phyloP scores from a whole-genome alignment of 2,329 filamentous ascomycete genomes.

The Grosmannia serpens region DNA sequence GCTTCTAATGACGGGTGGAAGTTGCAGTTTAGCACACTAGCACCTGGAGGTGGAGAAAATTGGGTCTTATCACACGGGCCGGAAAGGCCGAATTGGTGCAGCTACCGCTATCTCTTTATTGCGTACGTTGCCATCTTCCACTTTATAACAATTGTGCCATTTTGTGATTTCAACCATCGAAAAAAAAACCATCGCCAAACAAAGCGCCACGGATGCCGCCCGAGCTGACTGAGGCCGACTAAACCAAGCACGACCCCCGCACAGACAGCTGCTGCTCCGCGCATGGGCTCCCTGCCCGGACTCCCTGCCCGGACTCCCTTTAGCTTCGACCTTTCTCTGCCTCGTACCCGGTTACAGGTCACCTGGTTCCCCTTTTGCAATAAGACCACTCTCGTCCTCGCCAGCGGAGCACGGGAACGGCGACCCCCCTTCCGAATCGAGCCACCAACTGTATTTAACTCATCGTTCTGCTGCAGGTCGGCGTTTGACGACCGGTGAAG shows the following conservation, averaged over 20 bases:
- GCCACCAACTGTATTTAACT: not conserved
- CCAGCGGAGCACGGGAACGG: not conserved
- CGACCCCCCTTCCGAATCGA: not conserved
- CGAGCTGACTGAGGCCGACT: not conserved
- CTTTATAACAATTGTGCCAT: not conserved
- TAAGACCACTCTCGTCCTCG: not conserved
- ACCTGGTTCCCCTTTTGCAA: not conserved
- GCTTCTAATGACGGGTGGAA: not conserved
- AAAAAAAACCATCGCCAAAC: not conserved
- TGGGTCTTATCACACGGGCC: not conserved
- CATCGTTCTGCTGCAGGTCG: not conserved
- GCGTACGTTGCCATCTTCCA: not conserved
- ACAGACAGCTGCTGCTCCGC: not conserved
- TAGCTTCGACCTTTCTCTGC: not conserved
- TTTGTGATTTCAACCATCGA: not conserved
- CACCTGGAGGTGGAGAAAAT: not conserved
- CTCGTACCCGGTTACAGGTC: not conserved
- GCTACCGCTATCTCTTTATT: not conserved
- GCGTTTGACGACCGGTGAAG: not conserved
- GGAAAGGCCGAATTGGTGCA: not conserved
- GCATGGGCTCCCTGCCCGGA: not conserved
- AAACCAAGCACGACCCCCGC: not conserved
- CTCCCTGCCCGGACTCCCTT: too few species aligned
- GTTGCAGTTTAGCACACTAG: not conserved
- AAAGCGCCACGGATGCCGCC: not conserved